Conservation (phyloP, 2,329 filamentous ascomycete genomes). For the Aspergillus fischeri region DNA sequence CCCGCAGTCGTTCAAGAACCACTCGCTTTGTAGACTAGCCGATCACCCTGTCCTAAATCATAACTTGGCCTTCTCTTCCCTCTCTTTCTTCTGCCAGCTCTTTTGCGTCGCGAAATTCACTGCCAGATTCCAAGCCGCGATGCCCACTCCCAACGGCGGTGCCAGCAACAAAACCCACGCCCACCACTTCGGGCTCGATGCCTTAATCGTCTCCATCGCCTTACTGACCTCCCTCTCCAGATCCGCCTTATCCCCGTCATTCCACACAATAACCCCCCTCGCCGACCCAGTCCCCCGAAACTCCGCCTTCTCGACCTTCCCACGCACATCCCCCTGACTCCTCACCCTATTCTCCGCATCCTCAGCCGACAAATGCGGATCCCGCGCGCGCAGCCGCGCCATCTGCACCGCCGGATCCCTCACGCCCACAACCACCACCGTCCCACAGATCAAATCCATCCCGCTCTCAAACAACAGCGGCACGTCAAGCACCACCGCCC, state of each 20-base stretch:
- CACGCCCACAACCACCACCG: conserved; percentile 82
- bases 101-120: conserved; percentile 67
- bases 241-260: conserved; percentile 71
- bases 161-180: conserved; percentile 63
- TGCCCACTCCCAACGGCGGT: conserved; percentile 68
- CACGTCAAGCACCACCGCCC: conserved; percentile 90
- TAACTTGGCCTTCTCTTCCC: conserved; percentile 57
- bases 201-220: conserved; percentile 61
- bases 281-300: conserved; percentile 52
- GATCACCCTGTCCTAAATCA: conserved; percentile 24
- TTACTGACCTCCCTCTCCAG: conserved; percentile 63
- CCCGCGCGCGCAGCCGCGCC: conserved; percentile 67
- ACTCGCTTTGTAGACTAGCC: neutral
- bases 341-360: conserved; percentile 82
- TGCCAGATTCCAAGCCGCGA: conserved; percentile 68
- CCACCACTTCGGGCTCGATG: conserved; percentile 75
- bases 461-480: conserved; percentile 86
- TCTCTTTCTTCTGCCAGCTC: conserved; percentile 62
- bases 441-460: conserved; percentile 80
- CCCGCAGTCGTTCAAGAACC: neutral
- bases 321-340: conserved; percentile 79
- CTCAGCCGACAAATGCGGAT: conserved; percentile 72
- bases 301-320: conserved; percentile 74
- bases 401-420: conserved; percentile 78
- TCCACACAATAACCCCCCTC: conserved; percentile 81